Percentiles rank a stretch among this genome's conserved stretches.
These are phyloP conservation scores for Avena sativa DNA, from an alignment of 176 grass and related monocot species.

Conservation along the genomic window DNA sequence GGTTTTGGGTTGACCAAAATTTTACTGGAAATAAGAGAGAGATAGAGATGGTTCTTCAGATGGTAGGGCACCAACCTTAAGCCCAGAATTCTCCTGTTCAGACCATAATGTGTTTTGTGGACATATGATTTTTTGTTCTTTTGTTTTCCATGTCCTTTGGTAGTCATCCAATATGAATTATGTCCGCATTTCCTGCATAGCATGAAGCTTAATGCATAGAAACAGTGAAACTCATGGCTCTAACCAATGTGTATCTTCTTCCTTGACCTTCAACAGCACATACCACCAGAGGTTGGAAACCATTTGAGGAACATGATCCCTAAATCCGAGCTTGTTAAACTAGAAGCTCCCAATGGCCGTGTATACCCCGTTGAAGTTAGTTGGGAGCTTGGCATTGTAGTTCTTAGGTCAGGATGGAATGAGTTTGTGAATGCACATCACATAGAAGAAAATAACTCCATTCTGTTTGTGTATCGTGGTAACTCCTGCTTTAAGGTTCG, in stretches of 20 bases:
- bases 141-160: not conserved
- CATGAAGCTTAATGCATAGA: not conserved
- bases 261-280: not conserved
- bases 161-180: not conserved
- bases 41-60: too few relatives aligned
- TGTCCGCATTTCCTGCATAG: not conserved
- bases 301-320: not conserved
- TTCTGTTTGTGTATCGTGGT: conserved; percentile 42
- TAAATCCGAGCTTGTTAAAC: not conserved
- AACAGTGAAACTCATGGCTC: not conserved
- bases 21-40: too few relatives aligned
- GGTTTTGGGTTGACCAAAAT: too few relatives aligned
- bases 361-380: conserved; percentile 26
- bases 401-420: conserved; percentile 43
- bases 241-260: not conserved
- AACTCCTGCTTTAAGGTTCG: conserved; percentile 38
- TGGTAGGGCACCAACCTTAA: too few relatives aligned
- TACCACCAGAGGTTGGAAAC: not conserved
- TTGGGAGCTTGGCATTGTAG: not conserved
- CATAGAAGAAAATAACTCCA: conserved; percentile 22
- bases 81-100: not conserved
- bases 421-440: conserved; percentile 28
- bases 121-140: not conserved
- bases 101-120: not conserved
- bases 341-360: conserved; percentile 36